These are phyloP conservation scores for Penicillium sp. DNA, from an alignment of 2,329 filamentous ascomycete genomes.

Conservation along the genomic window DNA sequence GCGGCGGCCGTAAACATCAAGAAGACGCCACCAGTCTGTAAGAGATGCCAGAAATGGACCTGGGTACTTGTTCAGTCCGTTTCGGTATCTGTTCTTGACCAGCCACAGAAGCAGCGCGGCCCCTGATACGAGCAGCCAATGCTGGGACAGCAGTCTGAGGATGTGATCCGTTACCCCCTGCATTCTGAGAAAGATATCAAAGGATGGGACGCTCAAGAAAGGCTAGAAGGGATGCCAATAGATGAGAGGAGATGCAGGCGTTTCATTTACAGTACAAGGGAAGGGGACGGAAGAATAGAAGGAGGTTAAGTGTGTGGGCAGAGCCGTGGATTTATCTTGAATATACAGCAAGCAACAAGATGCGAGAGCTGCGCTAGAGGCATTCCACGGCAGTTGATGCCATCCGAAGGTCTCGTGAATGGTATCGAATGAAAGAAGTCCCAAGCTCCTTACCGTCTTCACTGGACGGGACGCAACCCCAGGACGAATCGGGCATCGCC, in stretches of 20 bases:
- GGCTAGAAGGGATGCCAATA: no score
- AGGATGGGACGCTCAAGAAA: not conserved
- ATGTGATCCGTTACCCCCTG: slow-evolving; percentile 12
- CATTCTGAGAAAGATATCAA: slow-evolving; percentile 2
- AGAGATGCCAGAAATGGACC: slow-evolving; percentile 67
- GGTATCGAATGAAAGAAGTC: not conserved
- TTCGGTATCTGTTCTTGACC: slow-evolving; percentile 10
- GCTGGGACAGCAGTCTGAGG: slow-evolving; percentile 6
- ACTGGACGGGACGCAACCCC: not conserved
- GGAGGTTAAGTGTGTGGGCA: not conserved
- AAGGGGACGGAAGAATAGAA: not conserved
- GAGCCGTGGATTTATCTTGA: not conserved
- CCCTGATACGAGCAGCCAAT: slow-evolving; percentile 6
- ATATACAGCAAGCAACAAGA: not conserved
- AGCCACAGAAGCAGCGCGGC: slow-evolving; percentile 3
- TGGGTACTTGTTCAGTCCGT: slow-evolving; percentile 42
- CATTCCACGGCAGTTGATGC: not conserved
- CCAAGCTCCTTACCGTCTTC: not conserved
- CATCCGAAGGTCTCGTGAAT: not conserved
- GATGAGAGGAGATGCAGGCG: not conserved
- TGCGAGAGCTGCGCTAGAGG: not conserved
- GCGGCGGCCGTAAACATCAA: slow-evolving; percentile 63
- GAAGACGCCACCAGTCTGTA: slow-evolving; percentile 73
- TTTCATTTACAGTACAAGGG: not conserved
- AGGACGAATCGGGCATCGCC: slow-evolving; percentile 6